These are phyloP conservation scores for Paecilomyces niveus DNA, from an alignment of 2,329 filamentous ascomycete genomes.

Conservation along the genomic window DNA sequence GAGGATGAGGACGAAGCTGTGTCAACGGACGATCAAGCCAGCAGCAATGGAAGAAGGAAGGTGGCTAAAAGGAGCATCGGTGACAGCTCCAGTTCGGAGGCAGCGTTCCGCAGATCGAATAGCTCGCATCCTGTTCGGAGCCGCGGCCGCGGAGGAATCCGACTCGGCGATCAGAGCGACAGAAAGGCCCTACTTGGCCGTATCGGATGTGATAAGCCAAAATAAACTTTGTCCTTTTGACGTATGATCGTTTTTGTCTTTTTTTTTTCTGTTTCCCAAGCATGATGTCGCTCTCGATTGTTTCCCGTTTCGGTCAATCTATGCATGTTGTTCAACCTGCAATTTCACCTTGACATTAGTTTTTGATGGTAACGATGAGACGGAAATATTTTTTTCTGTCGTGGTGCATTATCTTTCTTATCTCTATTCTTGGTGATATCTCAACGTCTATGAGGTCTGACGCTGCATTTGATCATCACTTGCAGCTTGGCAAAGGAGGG, in stretches of 20 bases:
- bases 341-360: neutral
- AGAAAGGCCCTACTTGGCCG: conserved; percentile 70
- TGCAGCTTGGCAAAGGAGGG: neutral
- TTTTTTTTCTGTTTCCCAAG: neutral
- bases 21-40: conserved; percentile 22
- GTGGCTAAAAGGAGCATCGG: conserved; percentile 12
- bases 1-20: conserved; percentile 62
- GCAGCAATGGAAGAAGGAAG: conserved; percentile 16
- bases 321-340: neutral
- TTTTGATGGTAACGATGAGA: neutral
- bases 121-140: conserved; percentile 26
- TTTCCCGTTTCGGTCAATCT: neutral
- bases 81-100: conserved; percentile 19
- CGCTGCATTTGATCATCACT: neutral
- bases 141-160: conserved; percentile 30
- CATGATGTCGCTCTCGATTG: conserved; percentile 3
- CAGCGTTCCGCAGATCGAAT: conserved; percentile 28
- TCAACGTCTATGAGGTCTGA: neutral
- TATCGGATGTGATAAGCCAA: conserved; percentile 73
- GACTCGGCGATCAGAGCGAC: conserved; percentile 33
- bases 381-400: neutral
- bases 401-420: neutral
- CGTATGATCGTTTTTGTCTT: neutral
- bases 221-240: conserved; percentile 7
- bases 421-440: neutral